phyloP scores from a whole-genome alignment of 768 basidiomycete species.

The Scleroderma bovista region DNA sequence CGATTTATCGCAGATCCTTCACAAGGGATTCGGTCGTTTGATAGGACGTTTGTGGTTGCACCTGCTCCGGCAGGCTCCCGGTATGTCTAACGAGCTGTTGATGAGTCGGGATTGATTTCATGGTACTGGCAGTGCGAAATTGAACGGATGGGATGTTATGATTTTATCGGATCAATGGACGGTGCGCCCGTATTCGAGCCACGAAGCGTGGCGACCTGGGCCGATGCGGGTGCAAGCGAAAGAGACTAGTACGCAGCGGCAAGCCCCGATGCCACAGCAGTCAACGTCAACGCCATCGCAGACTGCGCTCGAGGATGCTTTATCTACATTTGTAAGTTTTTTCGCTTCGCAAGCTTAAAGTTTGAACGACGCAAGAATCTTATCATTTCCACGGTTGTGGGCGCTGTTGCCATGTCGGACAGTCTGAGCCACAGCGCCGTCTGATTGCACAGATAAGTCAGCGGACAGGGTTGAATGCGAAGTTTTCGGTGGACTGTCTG shows the following conservation, averaged over 20 bases:
- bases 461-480: slow-evolving; percentile 72
- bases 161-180: slow-evolving; percentile 87
- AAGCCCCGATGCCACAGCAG: slow-evolving; percentile 21
- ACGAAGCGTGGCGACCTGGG: slow-evolving; percentile 73
- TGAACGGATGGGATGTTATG: slow-evolving; percentile 83
- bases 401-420: slow-evolving; percentile 2
- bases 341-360: slow-evolving; percentile 7
- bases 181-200: slow-evolving; percentile 78
- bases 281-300: slow-evolving; percentile 28
- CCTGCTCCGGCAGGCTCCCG: slow-evolving; percentile 76
- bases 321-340: slow-evolving; percentile 54
- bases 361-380: slow-evolving; percentile 1
- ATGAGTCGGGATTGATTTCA: slow-evolving; percentile 7
- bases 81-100: slow-evolving; percentile 43
- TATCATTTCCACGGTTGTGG: slow-evolving; percentile 10
- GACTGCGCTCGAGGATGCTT: slow-evolving; percentile 42
- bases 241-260: slow-evolving; percentile 16
- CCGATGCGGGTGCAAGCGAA: slow-evolving; percentile 66
- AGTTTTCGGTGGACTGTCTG: slow-evolving; percentile 81
- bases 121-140: slow-evolving; percentile 52
- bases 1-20: slow-evolving; percentile 46
- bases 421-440: slow-evolving; percentile 69
- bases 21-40: slow-evolving; percentile 85
- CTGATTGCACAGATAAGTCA: slow-evolving; percentile 66
- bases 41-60: slow-evolving; percentile 83